phyloP scores from a whole-genome alignment of 1,284 basidiomycete species.

The Puccinia coronata region DNA sequence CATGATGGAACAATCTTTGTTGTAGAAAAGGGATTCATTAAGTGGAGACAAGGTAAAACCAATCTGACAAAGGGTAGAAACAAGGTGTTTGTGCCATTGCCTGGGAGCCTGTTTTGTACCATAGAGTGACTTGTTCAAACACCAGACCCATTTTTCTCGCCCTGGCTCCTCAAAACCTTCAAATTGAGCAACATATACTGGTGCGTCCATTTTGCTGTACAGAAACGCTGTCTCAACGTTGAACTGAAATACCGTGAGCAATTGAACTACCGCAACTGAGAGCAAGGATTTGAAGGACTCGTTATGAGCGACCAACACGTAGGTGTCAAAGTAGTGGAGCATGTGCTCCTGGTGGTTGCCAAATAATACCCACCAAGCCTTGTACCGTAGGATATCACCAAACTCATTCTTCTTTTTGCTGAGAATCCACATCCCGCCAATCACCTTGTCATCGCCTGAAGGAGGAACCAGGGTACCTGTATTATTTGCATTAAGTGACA shows the following conservation, averaged over 20 bases:
- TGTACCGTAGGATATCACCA: not conserved
- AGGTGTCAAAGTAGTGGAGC: no score
- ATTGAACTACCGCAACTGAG: not conserved
- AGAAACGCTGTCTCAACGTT: no score
- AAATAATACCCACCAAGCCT: not conserved
- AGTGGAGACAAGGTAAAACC: not conserved
- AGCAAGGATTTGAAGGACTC: conserved; percentile 21
- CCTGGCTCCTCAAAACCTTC: conserved; percentile 15
- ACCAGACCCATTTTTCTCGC: no score
- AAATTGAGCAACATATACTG: no score
- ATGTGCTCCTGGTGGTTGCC: not conserved
- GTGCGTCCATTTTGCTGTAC: no score
- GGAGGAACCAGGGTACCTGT: no score
- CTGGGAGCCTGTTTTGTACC: conserved; percentile 24
- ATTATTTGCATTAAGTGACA: not conserved
- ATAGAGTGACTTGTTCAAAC: conserved; percentile 26
- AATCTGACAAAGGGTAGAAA: not conserved
- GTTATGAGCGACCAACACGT: not conserved
- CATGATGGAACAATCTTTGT: not conserved
- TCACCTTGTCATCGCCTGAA: no score
- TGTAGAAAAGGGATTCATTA: not conserved
- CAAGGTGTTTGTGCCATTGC: no score
- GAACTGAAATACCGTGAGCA: conserved; percentile 2
- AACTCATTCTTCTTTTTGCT: no score
- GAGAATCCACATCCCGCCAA: no score